Evolutionary conservation across 768 basidiomycete genomes (phyloP).

Genomic region (Boletus sp.): DNA sequence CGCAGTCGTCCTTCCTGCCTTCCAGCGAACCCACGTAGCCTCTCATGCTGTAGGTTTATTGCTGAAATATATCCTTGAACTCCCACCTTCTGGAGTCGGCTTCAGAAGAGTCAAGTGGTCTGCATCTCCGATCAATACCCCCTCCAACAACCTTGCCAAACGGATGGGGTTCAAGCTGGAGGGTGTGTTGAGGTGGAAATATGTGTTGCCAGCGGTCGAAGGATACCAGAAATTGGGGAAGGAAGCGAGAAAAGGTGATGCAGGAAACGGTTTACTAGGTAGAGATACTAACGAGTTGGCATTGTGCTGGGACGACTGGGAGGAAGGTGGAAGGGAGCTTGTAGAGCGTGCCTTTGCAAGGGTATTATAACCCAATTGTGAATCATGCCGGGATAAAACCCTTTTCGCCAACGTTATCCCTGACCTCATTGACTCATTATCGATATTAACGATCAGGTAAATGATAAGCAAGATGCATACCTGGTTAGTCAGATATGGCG

Average conservation of each 20-base stretch:
- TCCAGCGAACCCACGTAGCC: constrained; percentile 42
- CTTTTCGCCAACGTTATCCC: too few relatives aligned
- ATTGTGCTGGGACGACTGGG: constrained; percentile 46
- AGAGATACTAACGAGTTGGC: constrained; percentile 34
- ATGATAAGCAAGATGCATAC: background rate
- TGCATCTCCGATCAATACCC: constrained; percentile 36
- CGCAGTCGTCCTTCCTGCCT: constrained; percentile 34
- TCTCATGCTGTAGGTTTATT: constrained; percentile 39
- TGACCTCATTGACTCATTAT: background rate
- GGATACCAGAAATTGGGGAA: constrained; percentile 29
- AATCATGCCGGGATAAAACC: too few relatives aligned
- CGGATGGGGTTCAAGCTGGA: constrained; percentile 33
- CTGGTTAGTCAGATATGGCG: background rate
- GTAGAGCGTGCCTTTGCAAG: constrained; percentile 26
- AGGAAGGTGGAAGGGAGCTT: constrained; percentile 30
- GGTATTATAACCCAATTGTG: background rate
- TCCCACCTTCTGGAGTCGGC: constrained; percentile 33
- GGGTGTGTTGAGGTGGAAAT: constrained; percentile 40
- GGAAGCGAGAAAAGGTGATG: constrained; percentile 22
- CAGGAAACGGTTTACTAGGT: constrained; percentile 21
- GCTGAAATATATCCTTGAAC: constrained; percentile 33
- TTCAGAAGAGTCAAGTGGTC: constrained; percentile 48
- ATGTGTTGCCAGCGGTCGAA: constrained; percentile 30
- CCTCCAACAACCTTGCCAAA: constrained; percentile 40
- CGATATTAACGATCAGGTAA: background rate